Evolutionary conservation across 108 stramenopile species (phyloP).

Genomic region (Cyclostephanos tholiformis): DNA sequence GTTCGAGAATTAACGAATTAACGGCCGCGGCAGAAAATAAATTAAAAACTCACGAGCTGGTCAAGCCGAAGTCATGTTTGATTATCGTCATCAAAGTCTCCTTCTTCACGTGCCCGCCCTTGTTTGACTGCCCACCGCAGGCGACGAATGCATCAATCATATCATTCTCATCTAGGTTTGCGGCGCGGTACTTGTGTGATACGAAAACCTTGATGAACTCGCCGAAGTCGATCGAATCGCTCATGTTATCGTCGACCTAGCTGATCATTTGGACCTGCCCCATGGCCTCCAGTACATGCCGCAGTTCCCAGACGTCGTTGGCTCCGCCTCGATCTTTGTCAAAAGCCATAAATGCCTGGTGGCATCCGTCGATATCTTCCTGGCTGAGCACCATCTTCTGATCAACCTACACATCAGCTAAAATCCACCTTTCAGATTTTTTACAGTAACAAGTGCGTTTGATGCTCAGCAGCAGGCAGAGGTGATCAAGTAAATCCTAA

Average conservation of each 20-base stretch:
- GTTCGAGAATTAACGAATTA: background rate
- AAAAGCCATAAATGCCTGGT: conserved; percentile 88
- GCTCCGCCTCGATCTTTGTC: conserved; percentile 86
- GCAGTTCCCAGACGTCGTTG: conserved; percentile 90
- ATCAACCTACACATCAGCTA: background rate
- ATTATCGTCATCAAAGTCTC: conserved; percentile 85
- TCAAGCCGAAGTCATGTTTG: conserved; percentile 84
- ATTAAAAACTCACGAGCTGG: conserved; percentile 43
- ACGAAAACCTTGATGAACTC: conserved; percentile 93
- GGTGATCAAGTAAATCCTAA: no score
- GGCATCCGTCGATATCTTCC: conserved; percentile 62
- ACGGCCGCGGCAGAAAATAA: background rate
- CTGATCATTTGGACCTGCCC: conserved; percentile 87
- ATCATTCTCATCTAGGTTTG: conserved; percentile 83
- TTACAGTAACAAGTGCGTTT: no score
- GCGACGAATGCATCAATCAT: conserved; percentile 94
- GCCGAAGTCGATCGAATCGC: conserved; percentile 88
- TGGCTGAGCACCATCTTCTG: conserved; percentile 51
- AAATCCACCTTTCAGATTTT: no score
- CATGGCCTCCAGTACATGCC: conserved; percentile 87
- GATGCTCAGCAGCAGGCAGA: no score
- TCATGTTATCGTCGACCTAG: conserved; percentile 92
- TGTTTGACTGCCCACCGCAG: conserved; percentile 78
- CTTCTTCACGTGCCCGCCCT: conserved; percentile 61
- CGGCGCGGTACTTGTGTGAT: conserved; percentile 85